These are phyloP conservation scores for Kwoniella botswanensis DNA, from an alignment of 768 basidiomycete genomes.

Conservation along the genomic window DNA sequence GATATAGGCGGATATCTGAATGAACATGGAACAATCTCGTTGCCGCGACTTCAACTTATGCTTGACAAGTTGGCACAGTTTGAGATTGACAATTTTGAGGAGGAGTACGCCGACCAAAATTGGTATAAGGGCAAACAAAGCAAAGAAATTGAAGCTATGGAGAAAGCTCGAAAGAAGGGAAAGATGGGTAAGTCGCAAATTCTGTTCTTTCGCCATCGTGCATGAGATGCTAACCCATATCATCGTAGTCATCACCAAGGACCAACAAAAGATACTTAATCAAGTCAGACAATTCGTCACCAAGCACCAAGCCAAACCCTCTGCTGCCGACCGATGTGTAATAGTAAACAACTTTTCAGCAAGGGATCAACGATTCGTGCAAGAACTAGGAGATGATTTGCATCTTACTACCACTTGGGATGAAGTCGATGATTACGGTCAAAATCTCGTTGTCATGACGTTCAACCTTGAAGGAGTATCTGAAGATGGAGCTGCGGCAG, in stretches of 20 bases:
- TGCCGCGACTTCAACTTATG: conserved; percentile 78
- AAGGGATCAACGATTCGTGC: conserved; percentile 78
- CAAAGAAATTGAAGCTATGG: conserved; percentile 72
- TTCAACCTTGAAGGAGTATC: conserved; percentile 56
- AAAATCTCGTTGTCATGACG: conserved; percentile 56
- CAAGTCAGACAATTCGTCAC: conserved; percentile 75
- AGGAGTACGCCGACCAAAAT: conserved; percentile 83
- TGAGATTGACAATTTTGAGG: conserved; percentile 90
- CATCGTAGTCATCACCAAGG: conserved; percentile 69
- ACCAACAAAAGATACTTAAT: conserved; percentile 79
- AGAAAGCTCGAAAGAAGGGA: conserved; percentile 65
- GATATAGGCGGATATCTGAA: conserved; percentile 86
- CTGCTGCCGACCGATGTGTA: conserved; percentile 61
- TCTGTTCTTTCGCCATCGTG: not conserved
- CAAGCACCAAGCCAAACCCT: conserved; percentile 50
- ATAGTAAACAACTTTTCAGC: conserved; percentile 81
- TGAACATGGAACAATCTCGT: conserved; percentile 81
- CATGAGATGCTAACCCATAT: conserved; percentile 9
- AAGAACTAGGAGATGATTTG: conserved; percentile 73
- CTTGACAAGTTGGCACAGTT: conserved; percentile 85
- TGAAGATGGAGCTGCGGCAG: conserved; percentile 38
- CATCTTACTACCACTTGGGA: conserved; percentile 87
- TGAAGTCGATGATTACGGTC: conserved; percentile 77
- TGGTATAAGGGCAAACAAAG: conserved; percentile 93
- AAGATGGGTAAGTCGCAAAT: conserved; percentile 66